Conservation (phyloP, 805 yeast species). For the Zygoascus ofunaensis region DNA sequence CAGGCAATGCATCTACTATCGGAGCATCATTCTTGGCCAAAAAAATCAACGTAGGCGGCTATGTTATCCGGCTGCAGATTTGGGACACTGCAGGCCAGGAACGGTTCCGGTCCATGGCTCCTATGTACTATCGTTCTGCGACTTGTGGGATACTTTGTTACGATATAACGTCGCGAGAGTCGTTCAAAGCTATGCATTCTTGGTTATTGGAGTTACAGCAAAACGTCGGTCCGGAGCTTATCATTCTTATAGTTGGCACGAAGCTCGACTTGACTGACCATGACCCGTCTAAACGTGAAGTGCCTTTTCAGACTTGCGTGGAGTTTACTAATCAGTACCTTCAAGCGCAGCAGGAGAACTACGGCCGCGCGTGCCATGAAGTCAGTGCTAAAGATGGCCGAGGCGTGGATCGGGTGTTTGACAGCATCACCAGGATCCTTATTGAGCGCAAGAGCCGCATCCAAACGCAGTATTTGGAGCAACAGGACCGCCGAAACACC, state of each 20-base stretch:
- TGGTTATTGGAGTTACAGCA: constrained; percentile 27
- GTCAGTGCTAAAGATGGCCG: constrained; percentile 29
- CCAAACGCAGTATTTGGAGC: constrained; percentile 13
- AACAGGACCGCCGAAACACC: constrained; percentile 17
- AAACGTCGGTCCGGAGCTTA: constrained; percentile 23
- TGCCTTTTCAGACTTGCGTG: constrained; percentile 28
- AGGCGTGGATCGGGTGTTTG: constrained; percentile 29
- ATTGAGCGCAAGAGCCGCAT: constrained; percentile 17
- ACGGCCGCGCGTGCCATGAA: constrained; percentile 24
- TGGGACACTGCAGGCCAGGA: constrained; percentile 99
- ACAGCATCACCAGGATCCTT: constrained; percentile 25
- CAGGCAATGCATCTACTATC: constrained; percentile 28
- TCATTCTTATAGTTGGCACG: constrained; percentile 30
- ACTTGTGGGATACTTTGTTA: constrained; percentile 30
- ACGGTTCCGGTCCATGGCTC: constrained; percentile 79
- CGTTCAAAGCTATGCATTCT: constrained; percentile 29
- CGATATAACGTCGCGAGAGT: constrained; percentile 28
- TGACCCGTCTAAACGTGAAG: constrained; percentile 28
- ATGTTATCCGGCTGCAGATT: constrained; percentile 39
- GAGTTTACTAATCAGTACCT: constrained; percentile 24
- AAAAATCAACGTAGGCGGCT: constrained; percentile 27
- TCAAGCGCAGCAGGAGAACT: constrained; percentile 14
- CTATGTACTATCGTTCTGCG: constrained; percentile 34
- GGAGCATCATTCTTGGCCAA: constrained; percentile 31
- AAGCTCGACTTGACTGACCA: constrained; percentile 27